A percentile compares a stretch with the other conserved stretches of the same genome.
Conservation (phyloP, 1,139 yeast genomes). For the Nakaseomyces sp. region DNA sequence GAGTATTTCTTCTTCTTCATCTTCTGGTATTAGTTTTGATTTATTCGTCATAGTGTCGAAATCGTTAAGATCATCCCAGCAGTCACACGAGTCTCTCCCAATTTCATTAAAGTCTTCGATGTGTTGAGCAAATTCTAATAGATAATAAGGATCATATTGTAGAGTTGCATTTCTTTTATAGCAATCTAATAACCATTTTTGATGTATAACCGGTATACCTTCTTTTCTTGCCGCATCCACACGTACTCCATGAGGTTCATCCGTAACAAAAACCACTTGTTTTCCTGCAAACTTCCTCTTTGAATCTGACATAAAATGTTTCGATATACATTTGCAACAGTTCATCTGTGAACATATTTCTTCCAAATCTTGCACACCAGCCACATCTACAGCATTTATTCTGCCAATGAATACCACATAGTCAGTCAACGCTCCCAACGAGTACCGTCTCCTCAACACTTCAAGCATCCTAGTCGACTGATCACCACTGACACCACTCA, state of each 20-base stretch:
- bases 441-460: conserved; percentile 17
- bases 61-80: conserved; percentile 20
- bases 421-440: conserved; percentile 19
- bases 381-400: conserved; percentile 10
- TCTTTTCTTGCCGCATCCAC: conserved; percentile 24
- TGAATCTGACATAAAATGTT: conserved; percentile 22
- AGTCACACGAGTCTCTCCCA: conserved; percentile 43
- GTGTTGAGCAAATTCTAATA: conserved; percentile 27
- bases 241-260: conserved; percentile 22
- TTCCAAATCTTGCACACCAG: conserved; percentile 16
- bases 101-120: conserved; percentile 27
- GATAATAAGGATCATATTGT: conserved; percentile 41
- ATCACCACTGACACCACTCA: conserved; percentile 2
- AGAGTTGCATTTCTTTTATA: conserved; percentile 52
- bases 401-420: conserved; percentile 28
- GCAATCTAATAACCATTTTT: conserved; percentile 65
- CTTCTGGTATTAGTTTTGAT: not conserved
- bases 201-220: conserved; percentile 52
- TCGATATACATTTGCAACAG: conserved; percentile 19
- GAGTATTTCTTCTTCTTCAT: not conserved
- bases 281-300: conserved; percentile 12
- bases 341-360: conserved; percentile 17
- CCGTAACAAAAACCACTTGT: conserved; percentile 25
- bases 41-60: not conserved
- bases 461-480: conserved; percentile 15